phyloP scores from a whole-genome alignment of 2,329 filamentous ascomycete species.

The Clarireedia homoeocarpa region DNA sequence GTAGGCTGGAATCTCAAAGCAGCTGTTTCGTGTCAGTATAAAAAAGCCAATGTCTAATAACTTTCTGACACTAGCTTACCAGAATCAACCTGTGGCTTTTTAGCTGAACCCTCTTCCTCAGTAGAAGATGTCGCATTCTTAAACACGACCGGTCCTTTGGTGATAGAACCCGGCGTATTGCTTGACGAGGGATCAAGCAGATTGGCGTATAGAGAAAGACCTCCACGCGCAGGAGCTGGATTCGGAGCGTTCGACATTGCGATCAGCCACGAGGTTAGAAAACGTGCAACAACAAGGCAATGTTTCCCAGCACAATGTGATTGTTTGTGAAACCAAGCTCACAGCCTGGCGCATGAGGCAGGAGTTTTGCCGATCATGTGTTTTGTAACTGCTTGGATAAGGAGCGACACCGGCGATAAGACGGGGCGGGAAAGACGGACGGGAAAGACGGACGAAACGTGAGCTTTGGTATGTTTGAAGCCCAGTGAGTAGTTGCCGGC shows the following conservation, averaged over 20 bases:
- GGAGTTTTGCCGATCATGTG: not conserved
- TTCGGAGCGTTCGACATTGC: slow-evolving; percentile 25
- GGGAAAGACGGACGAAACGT: not conserved
- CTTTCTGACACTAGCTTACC: slow-evolving; percentile 42
- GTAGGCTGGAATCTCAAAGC: slow-evolving; percentile 82
- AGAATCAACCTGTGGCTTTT: slow-evolving; percentile 51
- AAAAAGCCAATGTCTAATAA: slow-evolving; percentile 27
- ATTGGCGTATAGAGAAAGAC: slow-evolving; percentile 76
- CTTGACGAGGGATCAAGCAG: slow-evolving; percentile 59
- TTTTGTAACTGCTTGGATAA: not conserved
- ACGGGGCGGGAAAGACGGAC: not conserved
- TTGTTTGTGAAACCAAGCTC: slow-evolving; percentile 7
- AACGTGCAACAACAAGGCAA: not conserved
- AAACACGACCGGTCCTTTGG: slow-evolving; percentile 67
- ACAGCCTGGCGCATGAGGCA: slow-evolving; percentile 12
- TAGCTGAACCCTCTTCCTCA: slow-evolving; percentile 40
- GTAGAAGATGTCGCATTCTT: slow-evolving; percentile 40
- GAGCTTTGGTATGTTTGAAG: not conserved
- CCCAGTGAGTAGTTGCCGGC: not conserved
- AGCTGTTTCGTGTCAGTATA: slow-evolving; percentile 41
- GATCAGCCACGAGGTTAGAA: not conserved
- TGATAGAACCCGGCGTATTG: slow-evolving; percentile 52
- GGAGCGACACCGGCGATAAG: not conserved
- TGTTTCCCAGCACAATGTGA: not conserved
- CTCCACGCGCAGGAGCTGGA: slow-evolving; percentile 31